Base-by-base conservation (phyloP, 2,329 filamentous ascomycete genomes). In the Xylariaceae sp. region DNA sequence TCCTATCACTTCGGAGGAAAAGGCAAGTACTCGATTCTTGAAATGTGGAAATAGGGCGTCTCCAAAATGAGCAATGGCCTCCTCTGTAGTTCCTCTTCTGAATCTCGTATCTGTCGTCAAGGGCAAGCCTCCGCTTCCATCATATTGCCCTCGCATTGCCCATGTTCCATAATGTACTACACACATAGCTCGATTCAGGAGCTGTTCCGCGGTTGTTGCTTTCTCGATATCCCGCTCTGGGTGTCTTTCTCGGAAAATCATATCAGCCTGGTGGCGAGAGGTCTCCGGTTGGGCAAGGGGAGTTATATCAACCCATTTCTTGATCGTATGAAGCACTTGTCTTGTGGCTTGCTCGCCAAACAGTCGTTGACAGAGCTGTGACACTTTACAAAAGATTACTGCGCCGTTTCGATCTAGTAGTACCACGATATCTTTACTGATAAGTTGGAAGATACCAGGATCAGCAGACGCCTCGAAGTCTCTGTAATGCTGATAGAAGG, bases 401-500 rank as follows among this genome's bases (percentile, higher is more conserved):
- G 40, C 23, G 17, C 17, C 29, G 17, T 48, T 32, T 22, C 37
- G 45, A 32, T 48, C 45, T 12, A 51, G 14, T 2, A 51, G 21
- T 10, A 48, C 17, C 4, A 51, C 11, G 22, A 51, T 43, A 16
- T 51, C 45, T 20, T 43, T 34, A 12, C 39, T 19, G 12, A 42
- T 11, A 20, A 14, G 6, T 10, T 42, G 17, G 21, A 48, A 51
- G 16, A 48, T 40, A 6, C 17, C 19, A 6, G 17, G n/a, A 14
- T 45, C 38, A 22, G 27, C 19, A 10, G 42, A 35, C 8, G 48
- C 45, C 2, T 22, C 16, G 29, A 40, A 38, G 17, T 48, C 45
- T 6, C 45, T 45, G 23, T 44, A 42, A 19, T 51, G 45, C 3
- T n/a, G n/a, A 27, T 37, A 48, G 42, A 51, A 51, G 22, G 34